Conservation (phyloP, 2,329 filamentous ascomycete genomes). For the Botrytis deweyae region DNA sequence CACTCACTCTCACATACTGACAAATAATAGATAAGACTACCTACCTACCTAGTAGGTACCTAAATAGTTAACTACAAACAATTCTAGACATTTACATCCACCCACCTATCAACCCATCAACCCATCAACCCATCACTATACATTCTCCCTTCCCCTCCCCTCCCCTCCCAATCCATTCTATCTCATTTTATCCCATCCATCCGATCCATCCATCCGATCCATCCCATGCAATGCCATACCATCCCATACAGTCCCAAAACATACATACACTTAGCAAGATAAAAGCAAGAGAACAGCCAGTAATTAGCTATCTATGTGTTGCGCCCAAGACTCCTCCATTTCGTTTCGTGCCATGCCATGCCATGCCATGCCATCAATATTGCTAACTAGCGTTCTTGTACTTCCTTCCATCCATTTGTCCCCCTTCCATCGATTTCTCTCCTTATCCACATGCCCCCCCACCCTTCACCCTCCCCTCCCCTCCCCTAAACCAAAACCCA, state of each 20-base stretch:
- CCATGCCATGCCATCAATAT: not conserved
- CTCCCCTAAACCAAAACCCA: constrained; percentile 29
- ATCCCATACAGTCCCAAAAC: not conserved
- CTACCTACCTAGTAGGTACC: too few species aligned
- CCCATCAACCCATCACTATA: too few species aligned
- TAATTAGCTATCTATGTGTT: not conserved
- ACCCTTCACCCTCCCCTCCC: not conserved
- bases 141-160: not conserved
- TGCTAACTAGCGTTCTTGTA: not conserved
- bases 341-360: not conserved
- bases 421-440: not conserved
- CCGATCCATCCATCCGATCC: too few species aligned
- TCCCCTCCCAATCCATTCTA: too few species aligned
- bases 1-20: too few species aligned
- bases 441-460: too few species aligned
- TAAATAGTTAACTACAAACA: too few species aligned
- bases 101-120: too few species aligned
- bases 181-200: not conserved
- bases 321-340: not conserved
- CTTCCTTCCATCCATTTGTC: not conserved
- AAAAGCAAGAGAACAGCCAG: not conserved
- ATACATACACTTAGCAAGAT: not conserved
- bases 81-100: not conserved
- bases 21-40: too few species aligned
- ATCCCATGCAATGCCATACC: not conserved